These are phyloP conservation scores for Colletotrichum lindemuthianum DNA, from an alignment of 2,329 filamentous ascomycete species.

Conservation along the genomic window DNA sequence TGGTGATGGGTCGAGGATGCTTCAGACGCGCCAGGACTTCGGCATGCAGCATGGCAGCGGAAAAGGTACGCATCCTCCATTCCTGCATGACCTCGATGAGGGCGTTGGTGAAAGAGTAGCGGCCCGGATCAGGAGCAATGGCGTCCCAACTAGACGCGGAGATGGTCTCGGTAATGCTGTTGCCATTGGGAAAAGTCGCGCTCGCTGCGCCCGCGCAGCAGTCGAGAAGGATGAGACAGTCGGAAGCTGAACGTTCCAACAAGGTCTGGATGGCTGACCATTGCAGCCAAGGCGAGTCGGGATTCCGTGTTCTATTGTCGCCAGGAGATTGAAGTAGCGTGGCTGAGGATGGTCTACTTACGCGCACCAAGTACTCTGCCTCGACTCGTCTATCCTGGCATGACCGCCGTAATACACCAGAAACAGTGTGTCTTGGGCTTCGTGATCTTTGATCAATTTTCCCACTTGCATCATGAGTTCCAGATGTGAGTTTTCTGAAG, in stretches of 20 bases:
- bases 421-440: constrained; percentile 65
- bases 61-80: constrained; percentile 65
- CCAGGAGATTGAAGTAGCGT: not conserved
- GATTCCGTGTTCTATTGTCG: constrained; percentile 55
- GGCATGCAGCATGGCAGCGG: constrained; percentile 69
- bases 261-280: constrained; percentile 71
- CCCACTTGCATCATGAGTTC: constrained; percentile 67
- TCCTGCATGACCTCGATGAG: constrained; percentile 68
- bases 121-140: constrained; percentile 67
- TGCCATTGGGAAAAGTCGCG: constrained; percentile 66
- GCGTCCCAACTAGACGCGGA: constrained; percentile 71
- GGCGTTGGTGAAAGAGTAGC: constrained; percentile 68
- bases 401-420: constrained; percentile 70
- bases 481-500: constrained; percentile 66
- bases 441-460: constrained; percentile 66
- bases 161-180: constrained; percentile 70
- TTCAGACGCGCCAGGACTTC: constrained; percentile 69
- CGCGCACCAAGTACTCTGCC: constrained; percentile 70
- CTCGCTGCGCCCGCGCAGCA: constrained; percentile 70
- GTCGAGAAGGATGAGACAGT: constrained; percentile 67
- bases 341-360: constrained; percentile 47
- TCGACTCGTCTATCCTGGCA: constrained; percentile 67
- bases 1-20: constrained; percentile 65
- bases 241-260: constrained; percentile 65
- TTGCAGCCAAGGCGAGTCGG: constrained; percentile 66